Conservation (phyloP, 2,329 filamentous ascomycete genomes). For the Talaromyces islandicus region DNA sequence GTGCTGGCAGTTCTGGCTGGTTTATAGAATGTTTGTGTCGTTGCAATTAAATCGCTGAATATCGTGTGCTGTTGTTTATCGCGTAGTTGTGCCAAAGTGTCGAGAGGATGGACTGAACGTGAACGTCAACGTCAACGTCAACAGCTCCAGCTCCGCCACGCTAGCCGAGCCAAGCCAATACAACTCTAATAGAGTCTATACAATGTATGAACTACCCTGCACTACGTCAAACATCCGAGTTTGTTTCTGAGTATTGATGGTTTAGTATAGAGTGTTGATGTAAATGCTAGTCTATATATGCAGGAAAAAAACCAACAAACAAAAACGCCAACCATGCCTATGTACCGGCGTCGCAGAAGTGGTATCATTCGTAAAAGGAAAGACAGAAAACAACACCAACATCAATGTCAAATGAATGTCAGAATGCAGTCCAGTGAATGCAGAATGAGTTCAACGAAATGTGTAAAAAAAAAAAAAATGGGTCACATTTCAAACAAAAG, state of each 20-base stretch:
- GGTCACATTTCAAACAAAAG: constrained; percentile 13
- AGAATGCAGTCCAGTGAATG: too few relatives aligned
- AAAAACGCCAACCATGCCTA: constrained; percentile 9
- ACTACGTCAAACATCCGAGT: too few relatives aligned
- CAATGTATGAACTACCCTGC: too few relatives aligned
- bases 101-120: too few relatives aligned
- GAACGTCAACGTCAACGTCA: too few relatives aligned
- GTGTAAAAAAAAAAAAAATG: too few relatives aligned
- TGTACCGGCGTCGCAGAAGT: constrained; percentile 10
- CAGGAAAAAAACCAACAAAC: neutral
- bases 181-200: too few relatives aligned
- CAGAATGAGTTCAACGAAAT: too few relatives aligned
- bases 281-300: neutral
- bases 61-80: neutral
- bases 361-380: constrained; percentile 8
- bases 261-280: neutral
- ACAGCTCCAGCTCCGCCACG: neutral
- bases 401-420: neutral
- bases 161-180: neutral
- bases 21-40: neutral
- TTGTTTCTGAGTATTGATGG: too few relatives aligned
- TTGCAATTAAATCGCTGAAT: neutral
- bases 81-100: neutral
- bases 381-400: neutral
- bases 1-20: neutral